Conservation (phyloP, 768 basidiomycete species). For the Trametes villosa region DNA sequence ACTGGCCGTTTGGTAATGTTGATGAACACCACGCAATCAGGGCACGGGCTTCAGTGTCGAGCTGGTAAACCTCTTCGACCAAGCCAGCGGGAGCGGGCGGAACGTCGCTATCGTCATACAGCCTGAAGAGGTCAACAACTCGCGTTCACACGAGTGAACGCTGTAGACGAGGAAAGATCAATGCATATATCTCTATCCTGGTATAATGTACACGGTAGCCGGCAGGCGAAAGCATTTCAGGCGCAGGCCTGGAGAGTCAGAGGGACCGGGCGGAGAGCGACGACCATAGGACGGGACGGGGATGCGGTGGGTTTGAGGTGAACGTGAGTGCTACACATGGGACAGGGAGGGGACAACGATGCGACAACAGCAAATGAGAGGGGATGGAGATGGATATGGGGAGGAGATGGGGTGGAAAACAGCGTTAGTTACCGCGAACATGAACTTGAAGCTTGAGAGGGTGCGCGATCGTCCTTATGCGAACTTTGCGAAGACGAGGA, state of each 20-base stretch:
- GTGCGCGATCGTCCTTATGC: conserved; percentile 3
- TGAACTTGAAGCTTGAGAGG: neutral
- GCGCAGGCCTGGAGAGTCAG: no score
- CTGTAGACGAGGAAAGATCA: neutral
- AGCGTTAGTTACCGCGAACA: no score
- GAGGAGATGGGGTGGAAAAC: no score
- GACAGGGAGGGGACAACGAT: conserved; percentile 3
- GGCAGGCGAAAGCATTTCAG: neutral
- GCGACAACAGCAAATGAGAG: conserved; percentile 14
- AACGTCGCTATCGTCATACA: conserved; percentile 67
- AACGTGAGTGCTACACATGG: conserved; percentile 14
- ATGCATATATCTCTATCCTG: conserved; percentile 14
- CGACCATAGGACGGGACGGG: neutral
- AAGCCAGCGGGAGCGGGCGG: conserved; percentile 70
- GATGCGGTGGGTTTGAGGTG: neutral
- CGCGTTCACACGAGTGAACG: no score
- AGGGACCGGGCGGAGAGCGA: neutral
- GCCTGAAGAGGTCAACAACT: no score
- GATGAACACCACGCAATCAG: conserved; percentile 5
- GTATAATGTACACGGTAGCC: conserved; percentile 12
- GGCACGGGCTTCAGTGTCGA: conserved; percentile 36
- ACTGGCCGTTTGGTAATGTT: neutral
- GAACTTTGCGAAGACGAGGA: neutral
- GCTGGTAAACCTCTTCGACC: conserved; percentile 73
- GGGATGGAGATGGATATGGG: neutral